Conservation (phyloP, 2,329 filamentous ascomycete species). For the Hortaea sp. region DNA sequence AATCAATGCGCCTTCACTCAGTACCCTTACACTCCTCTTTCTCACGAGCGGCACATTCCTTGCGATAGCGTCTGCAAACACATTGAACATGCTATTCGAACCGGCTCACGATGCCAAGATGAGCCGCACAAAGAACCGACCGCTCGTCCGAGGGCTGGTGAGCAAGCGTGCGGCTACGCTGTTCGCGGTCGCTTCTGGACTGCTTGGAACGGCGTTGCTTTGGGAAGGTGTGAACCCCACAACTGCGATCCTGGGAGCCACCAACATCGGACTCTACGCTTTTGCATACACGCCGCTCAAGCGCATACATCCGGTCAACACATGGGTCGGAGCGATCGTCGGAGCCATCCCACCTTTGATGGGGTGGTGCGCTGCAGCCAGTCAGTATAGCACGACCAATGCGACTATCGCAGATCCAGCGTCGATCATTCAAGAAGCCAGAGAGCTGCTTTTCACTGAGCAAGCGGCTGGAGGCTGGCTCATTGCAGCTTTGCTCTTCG, state of each 20-base stretch:
- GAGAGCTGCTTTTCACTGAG: conserved; percentile 26
- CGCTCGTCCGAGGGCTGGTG: conserved; percentile 73
- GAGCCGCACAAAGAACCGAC: conserved; percentile 83
- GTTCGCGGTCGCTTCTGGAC: conserved; percentile 68
- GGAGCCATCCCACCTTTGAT: conserved; percentile 92
- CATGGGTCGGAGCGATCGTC: conserved; percentile 87
- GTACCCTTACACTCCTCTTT: conserved; percentile 83
- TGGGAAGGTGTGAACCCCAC: conserved; percentile 92
- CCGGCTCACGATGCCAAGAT: conserved; percentile 82
- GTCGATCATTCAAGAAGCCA: conserved; percentile 19
- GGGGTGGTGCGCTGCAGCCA: conserved; percentile 94
- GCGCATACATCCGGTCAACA: conserved; percentile 75
- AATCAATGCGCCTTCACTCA: conserved; percentile 66
- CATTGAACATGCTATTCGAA: conserved; percentile 96
- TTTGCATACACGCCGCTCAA: conserved; percentile 91
- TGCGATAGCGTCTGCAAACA: conserved; percentile 83
- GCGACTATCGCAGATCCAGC: conserved; percentile 7
- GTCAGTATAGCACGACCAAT: conserved; percentile 56
- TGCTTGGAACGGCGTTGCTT: conserved; percentile 59
- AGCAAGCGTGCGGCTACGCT: conserved; percentile 58
- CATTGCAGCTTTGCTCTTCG: conserved; percentile 71
- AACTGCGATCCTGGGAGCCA: conserved; percentile 70
- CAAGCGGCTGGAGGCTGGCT: conserved; percentile 67
- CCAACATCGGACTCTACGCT: conserved; percentile 84
- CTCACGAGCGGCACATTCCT: conserved; percentile 77